Conservation (phyloP, 345 rosid genomes). For the Syzygium jambos region DNA sequence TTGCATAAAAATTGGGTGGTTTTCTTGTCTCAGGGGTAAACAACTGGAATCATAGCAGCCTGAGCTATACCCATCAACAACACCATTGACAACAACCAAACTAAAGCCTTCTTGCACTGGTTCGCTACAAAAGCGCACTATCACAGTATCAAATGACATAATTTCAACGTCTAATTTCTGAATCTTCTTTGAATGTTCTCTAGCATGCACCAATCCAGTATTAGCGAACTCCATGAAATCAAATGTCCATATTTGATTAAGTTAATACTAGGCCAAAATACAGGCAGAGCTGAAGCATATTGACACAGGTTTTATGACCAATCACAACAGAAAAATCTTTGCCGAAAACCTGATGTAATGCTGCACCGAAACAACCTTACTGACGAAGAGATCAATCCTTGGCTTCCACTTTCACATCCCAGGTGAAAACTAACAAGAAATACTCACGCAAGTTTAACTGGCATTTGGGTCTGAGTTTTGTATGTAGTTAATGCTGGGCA, state of each 20-base stretch:
- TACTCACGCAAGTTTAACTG: not conserved
- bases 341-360: not conserved
- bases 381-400: not conserved
- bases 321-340: not conserved
- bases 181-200: not conserved
- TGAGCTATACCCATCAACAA: not conserved
- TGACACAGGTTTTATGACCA: not conserved
- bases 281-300: not conserved
- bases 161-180: not conserved
- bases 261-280: not conserved
- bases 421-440: not conserved
- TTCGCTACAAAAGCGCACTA: not conserved
- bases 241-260: not conserved
- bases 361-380: not conserved
- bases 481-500: not conserved
- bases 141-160: not conserved
- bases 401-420: not conserved
- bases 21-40: not conserved
- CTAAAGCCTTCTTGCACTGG: not conserved
- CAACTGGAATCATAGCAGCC: not conserved
- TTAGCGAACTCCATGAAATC: not conserved
- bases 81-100: not conserved
- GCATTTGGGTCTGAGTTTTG: not conserved
- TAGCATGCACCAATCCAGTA: not conserved
- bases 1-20: not conserved